These are phyloP conservation scores for Paramecium bursaria DNA, from an alignment of 73 alveolate genomes.

Conservation along the genomic window DNA sequence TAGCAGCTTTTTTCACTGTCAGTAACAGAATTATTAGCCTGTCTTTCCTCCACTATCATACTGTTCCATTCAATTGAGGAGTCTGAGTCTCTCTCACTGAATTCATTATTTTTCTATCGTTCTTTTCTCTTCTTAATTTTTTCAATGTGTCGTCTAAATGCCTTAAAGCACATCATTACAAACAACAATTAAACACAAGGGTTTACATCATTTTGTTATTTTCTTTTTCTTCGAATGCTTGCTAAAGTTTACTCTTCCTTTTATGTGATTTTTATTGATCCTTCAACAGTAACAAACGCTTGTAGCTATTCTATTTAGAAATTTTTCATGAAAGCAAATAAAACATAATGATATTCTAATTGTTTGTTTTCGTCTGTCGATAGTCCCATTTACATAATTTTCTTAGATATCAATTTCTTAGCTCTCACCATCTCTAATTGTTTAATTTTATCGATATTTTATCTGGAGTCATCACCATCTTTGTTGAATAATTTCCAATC, in stretches of 20 bases:
- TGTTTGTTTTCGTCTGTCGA: slow-evolving; percentile 52
- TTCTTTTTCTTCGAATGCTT: neutral
- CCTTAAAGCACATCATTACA: slow-evolving; percentile 48
- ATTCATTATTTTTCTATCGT: slow-evolving; percentile 34
- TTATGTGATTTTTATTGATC: neutral
- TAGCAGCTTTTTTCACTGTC: no score
- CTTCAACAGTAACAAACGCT: neutral
- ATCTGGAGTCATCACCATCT: slow-evolving; percentile 7
- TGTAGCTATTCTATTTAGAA: neutral
- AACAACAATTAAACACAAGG: slow-evolving; percentile 55
- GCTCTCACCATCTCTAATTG: neutral
- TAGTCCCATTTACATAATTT: slow-evolving; percentile 47
- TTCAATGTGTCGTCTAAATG: slow-evolving; percentile 36
- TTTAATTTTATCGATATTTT: neutral
- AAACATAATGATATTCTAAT: slow-evolving; percentile 67
- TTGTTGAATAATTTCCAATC: slow-evolving; percentile 42
- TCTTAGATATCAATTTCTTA: slow-evolving; percentile 14
- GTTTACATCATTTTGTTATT: neutral
- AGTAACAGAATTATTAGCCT: no score
- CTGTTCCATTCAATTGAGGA: no score
- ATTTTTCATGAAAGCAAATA: slow-evolving; percentile 66
- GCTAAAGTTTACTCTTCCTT: slow-evolving; percentile 16
- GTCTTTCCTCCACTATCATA: no score
- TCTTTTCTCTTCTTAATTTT: slow-evolving; percentile 21
- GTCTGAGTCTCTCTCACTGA: slow-evolving; percentile 31